Evolutionary conservation across 1,139 yeast species (phyloP).

Genomic region (Candida tetrigidarum): DNA sequence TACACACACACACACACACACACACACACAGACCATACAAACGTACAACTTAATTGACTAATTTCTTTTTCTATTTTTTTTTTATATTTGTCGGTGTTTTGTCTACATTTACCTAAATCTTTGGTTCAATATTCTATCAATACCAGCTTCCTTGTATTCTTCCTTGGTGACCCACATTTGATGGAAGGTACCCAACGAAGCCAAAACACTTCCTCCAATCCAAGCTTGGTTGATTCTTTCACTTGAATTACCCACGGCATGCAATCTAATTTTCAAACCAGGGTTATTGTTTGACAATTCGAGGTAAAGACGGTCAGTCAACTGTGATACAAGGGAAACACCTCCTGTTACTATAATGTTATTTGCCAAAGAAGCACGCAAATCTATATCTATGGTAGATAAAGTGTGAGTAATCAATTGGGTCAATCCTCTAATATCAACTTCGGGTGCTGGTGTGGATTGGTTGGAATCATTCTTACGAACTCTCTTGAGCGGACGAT

Average conservation of each 20-base stretch:
- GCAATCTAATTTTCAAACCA: conserved; percentile 88
- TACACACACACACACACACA: not conserved
- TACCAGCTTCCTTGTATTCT: conserved; percentile 92
- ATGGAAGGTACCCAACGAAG: conserved; percentile 95
- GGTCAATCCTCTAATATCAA: conserved; percentile 57
- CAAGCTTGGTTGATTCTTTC: conserved; percentile 90
- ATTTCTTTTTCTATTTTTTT: conserved; percentile 1
- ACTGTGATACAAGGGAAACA: conserved; percentile 81
- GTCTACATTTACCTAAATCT: conserved; percentile 59
- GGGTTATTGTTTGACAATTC: conserved; percentile 80
- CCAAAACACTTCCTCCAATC: conserved; percentile 94
- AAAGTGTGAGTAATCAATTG: conserved; percentile 73
- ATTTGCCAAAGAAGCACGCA: conserved; percentile 88
- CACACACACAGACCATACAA: not conserved
- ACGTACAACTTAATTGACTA: not conserved
- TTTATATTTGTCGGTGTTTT: not conserved
- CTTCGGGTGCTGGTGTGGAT: conserved; percentile 42
- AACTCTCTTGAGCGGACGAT: conserved; percentile 72
- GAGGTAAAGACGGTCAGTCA: conserved; percentile 77
- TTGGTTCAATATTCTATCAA: conserved; percentile 73
- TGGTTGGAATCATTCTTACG: conserved; percentile 45
- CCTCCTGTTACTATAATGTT: conserved; percentile 95
- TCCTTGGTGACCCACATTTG: conserved; percentile 94
- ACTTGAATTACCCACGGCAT: conserved; percentile 82
- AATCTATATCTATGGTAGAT: conserved; percentile 80